These are phyloP conservation scores for Colletotrichum eleusines DNA, from an alignment of 2,329 filamentous ascomycete species.

Conservation along the genomic window DNA sequence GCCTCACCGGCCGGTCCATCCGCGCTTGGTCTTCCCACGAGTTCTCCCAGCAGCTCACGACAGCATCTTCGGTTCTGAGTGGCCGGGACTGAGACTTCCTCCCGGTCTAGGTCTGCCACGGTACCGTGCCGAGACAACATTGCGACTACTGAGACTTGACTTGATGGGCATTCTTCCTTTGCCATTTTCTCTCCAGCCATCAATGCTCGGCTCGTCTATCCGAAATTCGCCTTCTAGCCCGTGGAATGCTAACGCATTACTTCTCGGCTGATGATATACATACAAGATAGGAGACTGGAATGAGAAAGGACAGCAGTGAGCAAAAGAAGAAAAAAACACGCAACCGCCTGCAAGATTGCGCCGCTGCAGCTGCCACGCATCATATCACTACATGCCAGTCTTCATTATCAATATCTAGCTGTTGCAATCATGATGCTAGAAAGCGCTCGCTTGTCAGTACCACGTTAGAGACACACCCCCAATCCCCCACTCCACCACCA, in stretches of 20 bases:
- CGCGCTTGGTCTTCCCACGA: slow-evolving; percentile 11
- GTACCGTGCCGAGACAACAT: slow-evolving; percentile 33
- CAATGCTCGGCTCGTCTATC: slow-evolving; percentile 9
- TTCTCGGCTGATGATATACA: slow-evolving; percentile 9
- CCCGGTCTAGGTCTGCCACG: slow-evolving; percentile 21
- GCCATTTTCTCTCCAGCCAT: slow-evolving; percentile 21
- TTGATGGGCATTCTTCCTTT: slow-evolving; percentile 33
- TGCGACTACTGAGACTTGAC: slow-evolving; percentile 11
- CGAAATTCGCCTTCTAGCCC: slow-evolving; percentile 22
- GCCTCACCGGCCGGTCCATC: slow-evolving; percentile 20
- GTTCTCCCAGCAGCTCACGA: slow-evolving; percentile 18
- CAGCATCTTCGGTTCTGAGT: slow-evolving; percentile 21
- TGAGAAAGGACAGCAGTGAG: slow-evolving; percentile 15
- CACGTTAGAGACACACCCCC: slow-evolving; percentile 26
- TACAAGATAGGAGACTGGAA: slow-evolving; percentile 23
- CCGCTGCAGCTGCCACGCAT: slow-evolving; percentile 9
- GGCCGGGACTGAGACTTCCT: slow-evolving; percentile 22
- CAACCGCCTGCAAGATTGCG: slow-evolving; percentile 14
- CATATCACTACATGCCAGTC: slow-evolving; percentile 34
- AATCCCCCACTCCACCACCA: no score
- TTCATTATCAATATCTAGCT: slow-evolving; percentile 36
- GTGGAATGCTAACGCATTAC: slow-evolving; percentile 3
- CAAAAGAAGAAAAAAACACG: background rate
- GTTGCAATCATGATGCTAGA: slow-evolving; percentile 10
- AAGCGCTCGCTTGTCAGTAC: slow-evolving; percentile 11